Conservation (phyloP, 2,329 filamentous ascomycete genomes). For the Graphium sp. region DNA sequence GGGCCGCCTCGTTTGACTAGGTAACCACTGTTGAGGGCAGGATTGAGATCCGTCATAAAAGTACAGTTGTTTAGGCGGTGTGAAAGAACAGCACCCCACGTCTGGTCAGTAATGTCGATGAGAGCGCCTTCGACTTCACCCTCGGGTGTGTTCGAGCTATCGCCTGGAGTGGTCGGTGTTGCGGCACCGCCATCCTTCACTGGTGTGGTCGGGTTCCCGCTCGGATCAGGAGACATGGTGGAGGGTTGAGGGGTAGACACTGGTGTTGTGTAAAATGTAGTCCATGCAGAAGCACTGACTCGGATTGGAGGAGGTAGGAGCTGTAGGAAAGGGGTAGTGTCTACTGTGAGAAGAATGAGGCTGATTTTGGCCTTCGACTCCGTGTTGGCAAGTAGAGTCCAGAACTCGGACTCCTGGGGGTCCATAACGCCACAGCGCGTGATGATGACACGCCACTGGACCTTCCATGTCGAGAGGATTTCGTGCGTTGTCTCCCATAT, state of each 20-base stretch:
- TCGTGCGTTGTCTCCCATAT: slow-evolving; percentile 66
- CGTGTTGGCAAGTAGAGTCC: slow-evolving; percentile 32
- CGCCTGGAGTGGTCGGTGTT: slow-evolving; percentile 26
- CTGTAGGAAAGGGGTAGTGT: slow-evolving; percentile 47
- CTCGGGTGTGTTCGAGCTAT: slow-evolving; percentile 20
- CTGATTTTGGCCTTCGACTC: slow-evolving; percentile 33
- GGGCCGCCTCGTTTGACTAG: slow-evolving; percentile 45
- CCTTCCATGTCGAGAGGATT: slow-evolving; percentile 51
- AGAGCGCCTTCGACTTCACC: slow-evolving; percentile 49
- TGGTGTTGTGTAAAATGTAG: slow-evolving; percentile 41
- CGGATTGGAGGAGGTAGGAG: slow-evolving; percentile 38
- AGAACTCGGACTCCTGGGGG: slow-evolving; percentile 43
- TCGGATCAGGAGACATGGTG: slow-evolving; percentile 44
- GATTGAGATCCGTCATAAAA: slow-evolving; percentile 34
- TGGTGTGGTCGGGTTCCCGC: slow-evolving; percentile 30
- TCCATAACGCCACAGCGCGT: slow-evolving; percentile 56
- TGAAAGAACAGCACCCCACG: slow-evolving; percentile 55
- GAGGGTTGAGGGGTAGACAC: slow-evolving; percentile 48
- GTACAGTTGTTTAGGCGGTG: slow-evolving; percentile 47
- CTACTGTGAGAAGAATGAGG: slow-evolving; percentile 45
- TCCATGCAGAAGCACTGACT: slow-evolving; percentile 24
- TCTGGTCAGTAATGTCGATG: slow-evolving; percentile 56
- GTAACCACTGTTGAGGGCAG: slow-evolving; percentile 46
- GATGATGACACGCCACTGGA: slow-evolving; percentile 64
- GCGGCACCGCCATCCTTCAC: slow-evolving; percentile 16